phyloP scores from a whole-genome alignment of 345 rosid species.

The Euclidium syriacum region DNA sequence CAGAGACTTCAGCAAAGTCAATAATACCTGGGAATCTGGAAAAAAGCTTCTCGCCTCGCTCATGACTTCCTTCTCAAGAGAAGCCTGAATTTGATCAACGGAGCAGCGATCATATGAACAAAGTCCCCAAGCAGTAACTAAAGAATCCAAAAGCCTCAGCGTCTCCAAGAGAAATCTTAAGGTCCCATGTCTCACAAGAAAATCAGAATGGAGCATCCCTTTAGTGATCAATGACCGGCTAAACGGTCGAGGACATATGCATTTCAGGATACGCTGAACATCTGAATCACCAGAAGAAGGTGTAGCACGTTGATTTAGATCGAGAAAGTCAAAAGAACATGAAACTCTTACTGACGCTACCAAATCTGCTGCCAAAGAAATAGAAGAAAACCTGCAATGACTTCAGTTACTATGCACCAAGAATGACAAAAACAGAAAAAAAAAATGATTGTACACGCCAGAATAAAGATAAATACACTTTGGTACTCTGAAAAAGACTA shows the following conservation, averaged over 20 bases:
- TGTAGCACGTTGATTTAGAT: conserved; percentile 34
- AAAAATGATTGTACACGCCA: not conserved
- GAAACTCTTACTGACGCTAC: conserved; percentile 51
- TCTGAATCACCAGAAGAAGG: conserved; percentile 39
- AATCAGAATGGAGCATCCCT: conserved; percentile 83
- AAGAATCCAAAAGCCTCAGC: conserved; percentile 63
- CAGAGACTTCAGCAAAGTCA: conserved; percentile 54
- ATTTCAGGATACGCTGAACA: conserved; percentile 55
- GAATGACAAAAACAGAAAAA: not conserved
- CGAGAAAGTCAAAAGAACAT: conserved; percentile 53
- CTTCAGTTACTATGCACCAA: conserved; percentile 35
- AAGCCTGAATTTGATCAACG: conserved; percentile 36
- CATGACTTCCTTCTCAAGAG: conserved; percentile 54
- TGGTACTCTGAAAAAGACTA: conserved; percentile 33
- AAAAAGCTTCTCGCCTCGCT: conserved; percentile 60
- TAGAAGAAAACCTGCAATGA: conserved; percentile 71
- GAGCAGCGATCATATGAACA: conserved; percentile 26
- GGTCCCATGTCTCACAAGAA: conserved; percentile 79
- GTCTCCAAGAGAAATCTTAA: conserved; percentile 75
- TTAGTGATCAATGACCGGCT: conserved; percentile 65
- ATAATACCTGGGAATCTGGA: conserved; percentile 79
- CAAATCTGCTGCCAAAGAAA: conserved; percentile 79
- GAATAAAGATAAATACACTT: conserved; percentile 9
- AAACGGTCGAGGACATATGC: conserved; percentile 70
- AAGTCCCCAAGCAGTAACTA: conserved; percentile 39